phyloP scores from a whole-genome alignment of 2,329 filamentous ascomycete species.

The Cercospora sojina region DNA sequence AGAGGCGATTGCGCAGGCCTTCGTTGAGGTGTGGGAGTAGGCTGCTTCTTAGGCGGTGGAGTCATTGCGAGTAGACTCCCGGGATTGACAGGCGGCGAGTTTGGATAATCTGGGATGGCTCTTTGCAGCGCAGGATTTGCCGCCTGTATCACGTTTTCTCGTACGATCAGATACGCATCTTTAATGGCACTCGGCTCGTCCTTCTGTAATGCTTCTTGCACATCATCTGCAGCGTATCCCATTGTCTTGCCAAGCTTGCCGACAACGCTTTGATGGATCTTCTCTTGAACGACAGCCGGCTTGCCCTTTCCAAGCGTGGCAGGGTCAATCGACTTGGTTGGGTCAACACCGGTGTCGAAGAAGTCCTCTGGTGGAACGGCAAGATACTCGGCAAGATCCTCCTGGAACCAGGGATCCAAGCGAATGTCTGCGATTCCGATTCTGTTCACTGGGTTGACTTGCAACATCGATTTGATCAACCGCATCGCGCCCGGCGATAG shows the following conservation, averaged over 20 bases:
- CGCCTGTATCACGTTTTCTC: constrained; percentile 97
- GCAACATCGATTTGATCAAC: constrained; percentile 89
- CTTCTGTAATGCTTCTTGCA: constrained; percentile 87
- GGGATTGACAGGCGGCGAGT: constrained; percentile 27
- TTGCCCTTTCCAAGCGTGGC: constrained; percentile 78
- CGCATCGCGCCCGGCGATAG: constrained; percentile 79
- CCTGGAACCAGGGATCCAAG: constrained; percentile 89
- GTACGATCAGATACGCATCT: constrained; percentile 96
- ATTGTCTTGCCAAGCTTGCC: constrained; percentile 97
- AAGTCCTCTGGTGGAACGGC: constrained; percentile 88
- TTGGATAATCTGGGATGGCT: constrained; percentile 52
- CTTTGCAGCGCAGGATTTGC: constrained; percentile 62
- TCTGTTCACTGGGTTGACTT: constrained; percentile 90
- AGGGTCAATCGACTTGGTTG: constrained; percentile 84
- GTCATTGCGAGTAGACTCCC: constrained; percentile 14
- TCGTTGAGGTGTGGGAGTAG: constrained; percentile 19
- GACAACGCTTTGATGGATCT: constrained; percentile 87
- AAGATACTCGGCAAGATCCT: constrained; percentile 82
- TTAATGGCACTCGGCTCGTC: constrained; percentile 97
- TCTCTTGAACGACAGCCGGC: constrained; percentile 75
- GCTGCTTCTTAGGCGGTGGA: constrained; percentile 37
- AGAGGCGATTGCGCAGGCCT: constrained; percentile 20
- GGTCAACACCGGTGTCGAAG: constrained; percentile 88
- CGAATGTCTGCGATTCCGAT: constrained; percentile 93
- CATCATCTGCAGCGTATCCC: constrained; percentile 93